These are phyloP conservation scores for Zygosaccharomyces gambellarensis DNA, from an alignment of 805 yeast species.

Conservation along the genomic window DNA sequence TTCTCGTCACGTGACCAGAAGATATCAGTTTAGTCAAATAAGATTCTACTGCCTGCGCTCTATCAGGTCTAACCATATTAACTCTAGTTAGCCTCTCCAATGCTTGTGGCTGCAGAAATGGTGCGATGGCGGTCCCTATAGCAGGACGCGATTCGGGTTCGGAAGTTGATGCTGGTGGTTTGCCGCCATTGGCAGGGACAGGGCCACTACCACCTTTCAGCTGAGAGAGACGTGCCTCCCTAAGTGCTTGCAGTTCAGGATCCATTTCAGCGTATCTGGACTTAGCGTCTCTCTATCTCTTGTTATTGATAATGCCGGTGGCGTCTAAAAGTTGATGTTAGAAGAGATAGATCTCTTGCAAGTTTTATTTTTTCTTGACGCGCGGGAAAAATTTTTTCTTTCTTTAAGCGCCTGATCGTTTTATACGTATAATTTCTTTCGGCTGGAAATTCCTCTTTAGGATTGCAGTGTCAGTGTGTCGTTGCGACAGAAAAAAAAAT, in stretches of 20 bases:
- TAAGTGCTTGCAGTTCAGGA: constrained; percentile 83
- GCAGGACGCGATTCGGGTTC: constrained; percentile 6
- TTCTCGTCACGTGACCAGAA: constrained; percentile 66
- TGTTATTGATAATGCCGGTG: background rate
- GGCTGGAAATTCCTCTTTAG: background rate
- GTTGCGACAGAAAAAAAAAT: background rate
- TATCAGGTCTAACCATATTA: constrained; percentile 81
- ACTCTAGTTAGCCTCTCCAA: constrained; percentile 84
- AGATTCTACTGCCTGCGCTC: constrained; percentile 84
- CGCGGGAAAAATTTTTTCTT: constrained; percentile 4
- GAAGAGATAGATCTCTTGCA: background rate
- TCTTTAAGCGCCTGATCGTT: background rate
- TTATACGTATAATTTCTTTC: background rate
- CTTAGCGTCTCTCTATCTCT: background rate
- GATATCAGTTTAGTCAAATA: constrained; percentile 66
- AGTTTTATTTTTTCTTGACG: background rate
- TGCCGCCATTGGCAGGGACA: constrained; percentile 5
- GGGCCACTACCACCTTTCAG: constrained; percentile 42
- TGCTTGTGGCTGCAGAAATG: constrained; percentile 75
- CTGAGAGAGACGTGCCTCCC: constrained; percentile 89
- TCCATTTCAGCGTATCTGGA: constrained; percentile 50
- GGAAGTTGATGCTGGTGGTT: constrained; percentile 4
- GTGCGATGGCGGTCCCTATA: constrained; percentile 44
- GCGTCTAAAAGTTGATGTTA: background rate
- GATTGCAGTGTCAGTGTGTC: background rate